Conservation (phyloP, 192 early-diverging fungal genomes). For the Thamnidium elegans region DNA sequence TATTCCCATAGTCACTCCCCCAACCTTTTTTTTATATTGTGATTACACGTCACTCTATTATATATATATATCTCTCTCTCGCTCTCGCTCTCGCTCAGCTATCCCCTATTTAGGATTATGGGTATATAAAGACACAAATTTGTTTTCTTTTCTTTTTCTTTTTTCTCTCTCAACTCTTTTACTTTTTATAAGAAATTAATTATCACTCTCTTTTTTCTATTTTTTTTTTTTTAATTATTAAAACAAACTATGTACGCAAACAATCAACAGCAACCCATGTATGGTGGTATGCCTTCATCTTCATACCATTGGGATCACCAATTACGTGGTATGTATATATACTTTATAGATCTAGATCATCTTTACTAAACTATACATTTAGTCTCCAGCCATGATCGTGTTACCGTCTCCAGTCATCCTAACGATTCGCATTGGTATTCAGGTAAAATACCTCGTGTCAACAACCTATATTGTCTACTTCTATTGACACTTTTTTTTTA, state of each 20-base stretch:
- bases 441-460: background rate
- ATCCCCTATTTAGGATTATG: no score
- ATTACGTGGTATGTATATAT: constrained; percentile 6
- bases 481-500: background rate
- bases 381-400: constrained; percentile 6
- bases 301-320: constrained; percentile 3
- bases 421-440: constrained; percentile 15
- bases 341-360: no score
- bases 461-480: background rate
- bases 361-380: background rate
- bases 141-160: background rate
- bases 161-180: background rate
- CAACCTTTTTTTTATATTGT: no score
- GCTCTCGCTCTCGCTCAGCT: no score
- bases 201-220: background rate
- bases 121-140: no score
- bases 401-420: background rate
- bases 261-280: background rate
- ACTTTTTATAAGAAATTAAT: no score
- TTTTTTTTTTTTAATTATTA: constrained; percentile 1
- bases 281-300: constrained; percentile 12
- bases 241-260: background rate
- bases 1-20: no score
- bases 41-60: no score
- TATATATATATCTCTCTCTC: no score